phyloP scores from a whole-genome alignment of 805 yeast species.

The Ogataea nakhonphanomensis region DNA sequence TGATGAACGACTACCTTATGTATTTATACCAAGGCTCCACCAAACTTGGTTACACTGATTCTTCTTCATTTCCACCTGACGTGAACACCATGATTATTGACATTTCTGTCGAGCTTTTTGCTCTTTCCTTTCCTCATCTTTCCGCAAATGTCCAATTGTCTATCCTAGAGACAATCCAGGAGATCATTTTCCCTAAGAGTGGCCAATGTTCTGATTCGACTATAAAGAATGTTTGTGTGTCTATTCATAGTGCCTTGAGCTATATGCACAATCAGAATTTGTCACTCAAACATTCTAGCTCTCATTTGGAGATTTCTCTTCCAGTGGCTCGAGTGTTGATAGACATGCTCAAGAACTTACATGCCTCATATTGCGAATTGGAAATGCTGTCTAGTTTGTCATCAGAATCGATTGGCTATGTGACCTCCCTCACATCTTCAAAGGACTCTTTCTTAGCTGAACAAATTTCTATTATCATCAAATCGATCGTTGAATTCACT shows the following conservation, averaged over 20 bases:
- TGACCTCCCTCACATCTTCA: conserved; percentile 26
- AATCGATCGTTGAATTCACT: conserved; percentile 59
- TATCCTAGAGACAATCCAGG: conserved; percentile 73
- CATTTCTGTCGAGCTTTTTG: conserved; percentile 71
- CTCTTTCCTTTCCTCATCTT: conserved; percentile 64
- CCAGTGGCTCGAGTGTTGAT: conserved; percentile 24
- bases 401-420: conserved; percentile 33
- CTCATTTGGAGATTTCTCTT: conserved; percentile 18
- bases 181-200: conserved; percentile 44
- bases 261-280: conserved; percentile 27
- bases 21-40: conserved; percentile 28
- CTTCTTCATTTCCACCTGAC: conserved; percentile 38
- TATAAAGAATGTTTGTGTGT: conserved; percentile 57
- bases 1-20: conserved; percentile 41
- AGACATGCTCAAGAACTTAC: conserved; percentile 28
- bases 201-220: conserved; percentile 18
- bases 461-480: conserved; percentile 53
- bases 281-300: conserved; percentile 1
- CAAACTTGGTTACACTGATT: conserved; percentile 34
- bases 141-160: conserved; percentile 82
- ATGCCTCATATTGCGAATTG: conserved; percentile 20
- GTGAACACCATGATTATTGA: conserved; percentile 61
- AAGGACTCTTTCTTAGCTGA: conserved; percentile 30
- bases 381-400: conserved; percentile 22
- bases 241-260: conserved; percentile 51